These are phyloP conservation scores for Neurospora sp. DNA, from an alignment of 495 filamentous ascomycete species.

Conservation along the genomic window DNA sequence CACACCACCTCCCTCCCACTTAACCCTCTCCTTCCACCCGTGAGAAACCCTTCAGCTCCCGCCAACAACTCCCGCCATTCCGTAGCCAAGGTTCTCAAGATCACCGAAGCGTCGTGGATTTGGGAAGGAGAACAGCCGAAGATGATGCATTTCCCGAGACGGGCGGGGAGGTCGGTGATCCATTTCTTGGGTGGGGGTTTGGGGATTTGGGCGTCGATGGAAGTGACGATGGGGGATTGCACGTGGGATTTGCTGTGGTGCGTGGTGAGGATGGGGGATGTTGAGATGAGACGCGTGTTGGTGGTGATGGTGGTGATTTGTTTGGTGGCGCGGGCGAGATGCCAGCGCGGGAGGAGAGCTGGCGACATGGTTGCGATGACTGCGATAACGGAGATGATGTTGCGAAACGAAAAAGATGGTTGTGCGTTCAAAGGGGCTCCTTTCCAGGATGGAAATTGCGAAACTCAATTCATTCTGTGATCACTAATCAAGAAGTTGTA, in stretches of 20 bases:
- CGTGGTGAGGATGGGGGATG: not conserved
- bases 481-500: not conserved
- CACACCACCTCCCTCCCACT: constrained; percentile 68
- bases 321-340: not conserved
- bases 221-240: not conserved
- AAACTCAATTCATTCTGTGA: not conserved
- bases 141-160: constrained; percentile 74
- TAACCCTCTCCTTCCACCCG: constrained; percentile 53
- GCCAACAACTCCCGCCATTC: constrained; percentile 75
- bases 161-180: constrained; percentile 62
- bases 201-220: not conserved
- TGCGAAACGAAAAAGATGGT: not conserved
- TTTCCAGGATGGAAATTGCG: not conserved
- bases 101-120: constrained; percentile 45
- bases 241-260: not conserved
- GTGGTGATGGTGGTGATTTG: not conserved
- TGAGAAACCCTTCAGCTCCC: constrained; percentile 75
- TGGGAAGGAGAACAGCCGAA: constrained; percentile 63
- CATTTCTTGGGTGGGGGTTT: constrained; percentile 44
- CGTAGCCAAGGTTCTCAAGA: constrained; percentile 51
- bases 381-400: not conserved
- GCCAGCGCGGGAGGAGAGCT: not conserved
- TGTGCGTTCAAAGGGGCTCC: not conserved
- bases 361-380: not conserved
- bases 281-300: not conserved